Evolutionary conservation across 495 filamentous ascomycete genomes (phyloP).

Genomic region (Penicillium daleae): DNA sequence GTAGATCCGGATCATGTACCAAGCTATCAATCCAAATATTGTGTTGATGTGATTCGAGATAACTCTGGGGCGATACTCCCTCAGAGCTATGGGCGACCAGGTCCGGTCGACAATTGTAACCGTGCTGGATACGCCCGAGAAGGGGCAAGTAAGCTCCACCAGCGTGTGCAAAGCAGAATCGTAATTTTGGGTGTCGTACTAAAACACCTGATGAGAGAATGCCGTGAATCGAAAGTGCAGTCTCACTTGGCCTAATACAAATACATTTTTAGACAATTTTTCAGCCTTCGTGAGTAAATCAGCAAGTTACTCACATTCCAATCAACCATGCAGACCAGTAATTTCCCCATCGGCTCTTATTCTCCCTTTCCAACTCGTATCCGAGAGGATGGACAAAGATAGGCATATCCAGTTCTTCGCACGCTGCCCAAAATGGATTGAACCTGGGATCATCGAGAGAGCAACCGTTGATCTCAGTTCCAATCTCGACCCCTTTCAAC

Average conservation of each 20-base stretch:
- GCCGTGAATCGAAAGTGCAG: not conserved
- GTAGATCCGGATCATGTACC: constrained; percentile 27
- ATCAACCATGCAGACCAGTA: not conserved
- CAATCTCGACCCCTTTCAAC: not conserved
- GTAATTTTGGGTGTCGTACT: not conserved
- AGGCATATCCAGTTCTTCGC: not conserved
- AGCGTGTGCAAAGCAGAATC: not conserved
- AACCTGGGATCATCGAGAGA: not conserved
- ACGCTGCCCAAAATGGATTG: not conserved
- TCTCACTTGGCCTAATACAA: not conserved
- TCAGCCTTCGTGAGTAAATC: not conserved
- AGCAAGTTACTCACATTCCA: not conserved
- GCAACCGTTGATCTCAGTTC: not conserved
- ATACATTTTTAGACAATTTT: not conserved
- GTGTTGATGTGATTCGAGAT: constrained; percentile 19
- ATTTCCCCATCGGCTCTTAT: not conserved
- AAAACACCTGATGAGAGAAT: not conserved
- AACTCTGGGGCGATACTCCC: constrained; percentile 22
- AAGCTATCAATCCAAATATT: constrained; percentile 34
- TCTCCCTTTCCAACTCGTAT: not conserved
- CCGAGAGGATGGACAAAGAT: not conserved
- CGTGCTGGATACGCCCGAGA: constrained; percentile 28
- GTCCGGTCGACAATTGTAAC: constrained; percentile 30
- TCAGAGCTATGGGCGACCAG: constrained; percentile 25
- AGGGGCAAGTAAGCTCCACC: constrained; percentile 13